Evolutionary conservation across 768 basidiomycete genomes (phyloP).

Genomic region (Sutorius australiensis): DNA sequence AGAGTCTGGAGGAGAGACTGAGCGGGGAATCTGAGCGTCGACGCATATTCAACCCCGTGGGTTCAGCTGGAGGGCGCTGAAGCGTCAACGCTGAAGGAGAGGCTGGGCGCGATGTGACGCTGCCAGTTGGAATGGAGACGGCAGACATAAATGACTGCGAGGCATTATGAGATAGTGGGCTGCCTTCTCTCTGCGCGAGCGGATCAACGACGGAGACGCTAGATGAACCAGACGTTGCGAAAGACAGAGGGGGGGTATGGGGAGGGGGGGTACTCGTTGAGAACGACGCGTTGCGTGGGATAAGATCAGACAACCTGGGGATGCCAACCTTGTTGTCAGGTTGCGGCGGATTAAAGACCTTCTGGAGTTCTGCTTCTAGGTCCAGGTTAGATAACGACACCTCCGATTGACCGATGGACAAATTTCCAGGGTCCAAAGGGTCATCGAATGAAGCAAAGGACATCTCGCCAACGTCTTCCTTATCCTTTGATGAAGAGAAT

Average conservation of each 20-base stretch:
- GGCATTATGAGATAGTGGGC: background rate
- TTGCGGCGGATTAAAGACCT: slow-evolving; percentile 16
- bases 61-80: slow-evolving; percentile 19
- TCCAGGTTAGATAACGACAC: slow-evolving; percentile 34
- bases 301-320: slow-evolving; percentile 23
- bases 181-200: slow-evolving; percentile 3
- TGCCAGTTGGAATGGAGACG: background rate
- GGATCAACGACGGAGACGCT: slow-evolving; percentile 12
- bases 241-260: slow-evolving; percentile 17
- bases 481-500: slow-evolving; percentile 17
- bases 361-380: slow-evolving; percentile 28
- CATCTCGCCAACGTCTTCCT: slow-evolving; percentile 26
- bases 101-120: background rate
- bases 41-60: slow-evolving; percentile 13
- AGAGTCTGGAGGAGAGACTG: slow-evolving; percentile 11
- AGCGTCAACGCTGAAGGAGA: slow-evolving; percentile 10
- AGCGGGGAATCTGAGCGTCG: slow-evolving; percentile 25
- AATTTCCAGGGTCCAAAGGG: slow-evolving; percentile 29
- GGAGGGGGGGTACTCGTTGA: slow-evolving; percentile 30
- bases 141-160: slow-evolving; percentile 3
- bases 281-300: slow-evolving; percentile 22
- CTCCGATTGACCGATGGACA: slow-evolving; percentile 37
- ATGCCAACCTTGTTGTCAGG: slow-evolving; percentile 9
- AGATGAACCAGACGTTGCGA: slow-evolving; percentile 16
- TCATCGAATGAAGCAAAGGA: slow-evolving; percentile 31